Percentiles rank a stretch among this genome's conserved stretches.
Conservation (phyloP, 495 filamentous ascomycete species). For the Trichoderma asperelloides region DNA sequence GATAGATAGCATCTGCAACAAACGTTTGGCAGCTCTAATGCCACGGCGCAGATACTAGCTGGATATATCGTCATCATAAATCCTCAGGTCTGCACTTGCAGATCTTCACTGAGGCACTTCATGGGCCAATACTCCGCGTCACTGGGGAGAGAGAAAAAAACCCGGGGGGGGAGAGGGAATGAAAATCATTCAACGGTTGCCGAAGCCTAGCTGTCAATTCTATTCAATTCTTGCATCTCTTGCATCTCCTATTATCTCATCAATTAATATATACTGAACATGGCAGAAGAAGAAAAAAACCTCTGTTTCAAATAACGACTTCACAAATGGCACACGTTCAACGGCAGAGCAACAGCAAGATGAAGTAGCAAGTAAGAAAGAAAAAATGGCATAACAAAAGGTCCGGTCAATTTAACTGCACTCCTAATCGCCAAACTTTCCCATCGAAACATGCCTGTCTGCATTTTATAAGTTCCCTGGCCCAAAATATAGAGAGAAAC, state of each 20-base stretch:
- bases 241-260: no score
- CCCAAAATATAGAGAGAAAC: slow-evolving; percentile 18
- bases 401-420: slow-evolving; percentile 34
- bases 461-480: slow-evolving; percentile 23
- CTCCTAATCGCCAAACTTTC: slow-evolving; percentile 34
- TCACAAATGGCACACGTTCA: no score
- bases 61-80: not conserved
- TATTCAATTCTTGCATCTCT: no score
- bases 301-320: no score
- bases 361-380: slow-evolving; percentile 10
- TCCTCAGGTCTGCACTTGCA: not conserved
- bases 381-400: slow-evolving; percentile 13
- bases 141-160: not conserved
- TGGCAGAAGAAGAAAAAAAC: no score
- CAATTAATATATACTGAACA: no score
- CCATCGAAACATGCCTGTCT: slow-evolving; percentile 33
- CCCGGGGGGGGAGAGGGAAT: not conserved
- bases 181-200: not conserved
- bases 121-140: not conserved
- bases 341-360: not conserved
- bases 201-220: no score
- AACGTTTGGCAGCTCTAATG: no score
- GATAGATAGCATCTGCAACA: not conserved
- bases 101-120: not conserved
- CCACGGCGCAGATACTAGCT: not conserved